Percentiles rank a stretch among this genome's conserved stretches.
Conservation (phyloP, 495 filamentous ascomycete genomes). For the Xylaria castorea region DNA sequence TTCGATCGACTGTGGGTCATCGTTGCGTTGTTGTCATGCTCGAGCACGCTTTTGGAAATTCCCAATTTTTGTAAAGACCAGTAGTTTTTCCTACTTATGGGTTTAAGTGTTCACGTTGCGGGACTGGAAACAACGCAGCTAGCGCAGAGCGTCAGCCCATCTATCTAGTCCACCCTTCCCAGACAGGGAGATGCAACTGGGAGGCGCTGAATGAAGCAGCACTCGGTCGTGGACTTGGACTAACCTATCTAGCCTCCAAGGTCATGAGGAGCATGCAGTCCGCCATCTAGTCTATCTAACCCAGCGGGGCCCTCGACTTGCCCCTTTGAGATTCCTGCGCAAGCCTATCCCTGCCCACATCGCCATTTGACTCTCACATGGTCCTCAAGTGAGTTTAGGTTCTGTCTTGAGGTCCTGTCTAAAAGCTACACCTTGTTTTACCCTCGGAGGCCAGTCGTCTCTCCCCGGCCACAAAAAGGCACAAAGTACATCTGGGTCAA, state of each 20-base stretch:
- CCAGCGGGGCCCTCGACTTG: conserved; percentile 15
- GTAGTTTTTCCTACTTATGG: neutral
- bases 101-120: neutral
- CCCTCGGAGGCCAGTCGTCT: conserved; percentile 32
- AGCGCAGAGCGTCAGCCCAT: conserved; percentile 4
- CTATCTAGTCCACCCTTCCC: neutral
- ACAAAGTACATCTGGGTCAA: conserved; percentile 31
- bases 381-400: conserved; percentile 3
- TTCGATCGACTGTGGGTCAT: conserved; percentile 12
- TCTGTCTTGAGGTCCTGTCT: neutral
- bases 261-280: conserved; percentile 21
- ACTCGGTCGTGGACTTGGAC: neutral
- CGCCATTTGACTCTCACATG: conserved; percentile 20
- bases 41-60: conserved; percentile 25
- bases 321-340: conserved; percentile 18
- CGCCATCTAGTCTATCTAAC: conserved; percentile 2
- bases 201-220: conserved; percentile 1
- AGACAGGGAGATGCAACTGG: neutral
- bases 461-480: conserved; percentile 27
- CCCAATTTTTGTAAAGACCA: neutral
- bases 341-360: conserved; percentile 22
- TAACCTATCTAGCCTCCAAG: conserved; percentile 12
- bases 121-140: conserved; percentile 2
- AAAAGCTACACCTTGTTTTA: conserved; percentile 18
- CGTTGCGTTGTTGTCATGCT: conserved; percentile 18